Evolutionary conservation across 306 rosid species (phyloP).

Genomic region (Trifolium dubium): DNA sequence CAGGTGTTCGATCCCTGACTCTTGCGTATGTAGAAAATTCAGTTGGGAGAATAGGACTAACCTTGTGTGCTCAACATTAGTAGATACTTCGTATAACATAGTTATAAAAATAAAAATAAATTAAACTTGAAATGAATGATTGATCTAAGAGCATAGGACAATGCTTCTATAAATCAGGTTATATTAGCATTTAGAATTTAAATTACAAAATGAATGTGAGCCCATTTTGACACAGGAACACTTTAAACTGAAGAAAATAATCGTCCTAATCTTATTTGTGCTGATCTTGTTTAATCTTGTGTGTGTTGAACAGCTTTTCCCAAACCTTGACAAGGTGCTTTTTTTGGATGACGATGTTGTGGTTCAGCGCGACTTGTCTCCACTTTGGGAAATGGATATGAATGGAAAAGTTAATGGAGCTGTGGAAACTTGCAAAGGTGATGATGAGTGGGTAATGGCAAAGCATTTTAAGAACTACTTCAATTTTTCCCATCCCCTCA

Average conservation of each 20-base stretch:
- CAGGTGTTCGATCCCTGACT: background rate
- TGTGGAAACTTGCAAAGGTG: constrained; percentile 96
- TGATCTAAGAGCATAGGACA: too few relatives aligned
- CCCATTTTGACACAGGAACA: too few relatives aligned
- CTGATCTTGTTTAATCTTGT: constrained; percentile 45
- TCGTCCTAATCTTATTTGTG: constrained; percentile 1
- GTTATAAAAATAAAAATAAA: too few relatives aligned
- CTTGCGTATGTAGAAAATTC: background rate
- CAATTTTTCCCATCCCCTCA: constrained; percentile 90
- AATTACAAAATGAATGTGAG: too few relatives aligned
- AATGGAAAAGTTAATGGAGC: constrained; percentile 97
- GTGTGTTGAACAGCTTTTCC: constrained; percentile 74
- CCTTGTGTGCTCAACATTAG: background rate
- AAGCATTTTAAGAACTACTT: constrained; percentile 91
- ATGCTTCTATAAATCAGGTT: too few relatives aligned
- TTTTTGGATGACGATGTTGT: constrained; percentile 94
- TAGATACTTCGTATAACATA: background rate
- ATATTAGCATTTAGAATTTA: too few relatives aligned
- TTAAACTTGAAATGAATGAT: too few relatives aligned
- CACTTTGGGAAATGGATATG: constrained; percentile 88
- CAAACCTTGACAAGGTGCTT: constrained; percentile 91
- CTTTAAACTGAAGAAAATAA: background rate
- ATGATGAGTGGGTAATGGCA: constrained; percentile 98
- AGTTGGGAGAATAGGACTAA: too few relatives aligned
- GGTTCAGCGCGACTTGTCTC: constrained; percentile 86